phyloP scores from a whole-genome alignment of 768 basidiomycete species.

The Russula olivacea region DNA sequence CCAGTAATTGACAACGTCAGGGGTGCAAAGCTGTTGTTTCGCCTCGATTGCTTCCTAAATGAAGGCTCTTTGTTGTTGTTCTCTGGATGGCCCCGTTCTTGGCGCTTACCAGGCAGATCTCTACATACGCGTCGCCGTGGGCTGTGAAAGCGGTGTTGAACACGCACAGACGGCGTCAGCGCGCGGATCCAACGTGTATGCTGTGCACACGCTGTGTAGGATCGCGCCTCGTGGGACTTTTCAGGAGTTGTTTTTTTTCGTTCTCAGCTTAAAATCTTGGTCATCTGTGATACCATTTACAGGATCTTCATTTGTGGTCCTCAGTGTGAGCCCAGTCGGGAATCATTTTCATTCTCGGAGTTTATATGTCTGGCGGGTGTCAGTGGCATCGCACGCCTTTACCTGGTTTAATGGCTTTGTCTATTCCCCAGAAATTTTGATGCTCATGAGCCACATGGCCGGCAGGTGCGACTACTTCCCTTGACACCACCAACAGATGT shows the following conservation, averaged over 20 bases:
- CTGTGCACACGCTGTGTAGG: slow-evolving; percentile 9
- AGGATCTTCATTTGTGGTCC: background rate
- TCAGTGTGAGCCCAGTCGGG: background rate
- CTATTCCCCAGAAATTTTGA: background rate
- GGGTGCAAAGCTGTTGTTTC: background rate
- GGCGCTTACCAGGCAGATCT: background rate
- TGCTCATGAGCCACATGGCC: background rate
- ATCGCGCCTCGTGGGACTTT: background rate
- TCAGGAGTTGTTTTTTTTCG: background rate
- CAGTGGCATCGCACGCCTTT: slow-evolving; percentile 2
- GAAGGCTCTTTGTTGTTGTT: background rate
- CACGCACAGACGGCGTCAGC: background rate
- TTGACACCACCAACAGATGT: background rate
- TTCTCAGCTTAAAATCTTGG: background rate
- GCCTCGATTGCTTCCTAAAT: background rate
- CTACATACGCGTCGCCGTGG: background rate
- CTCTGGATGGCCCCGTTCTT: background rate
- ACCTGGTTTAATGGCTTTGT: slow-evolving; percentile 4
- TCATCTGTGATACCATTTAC: background rate
- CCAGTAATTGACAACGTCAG: slow-evolving; percentile 15
- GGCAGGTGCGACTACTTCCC: background rate
- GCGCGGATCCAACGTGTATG: slow-evolving; percentile 12
- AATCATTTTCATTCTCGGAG: slow-evolving; percentile 16
- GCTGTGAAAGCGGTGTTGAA: background rate
- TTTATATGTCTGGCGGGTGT: background rate